Evolutionary conservation across 805 yeast species (phyloP).

Genomic region (Kodamaea sagamina): DNA sequence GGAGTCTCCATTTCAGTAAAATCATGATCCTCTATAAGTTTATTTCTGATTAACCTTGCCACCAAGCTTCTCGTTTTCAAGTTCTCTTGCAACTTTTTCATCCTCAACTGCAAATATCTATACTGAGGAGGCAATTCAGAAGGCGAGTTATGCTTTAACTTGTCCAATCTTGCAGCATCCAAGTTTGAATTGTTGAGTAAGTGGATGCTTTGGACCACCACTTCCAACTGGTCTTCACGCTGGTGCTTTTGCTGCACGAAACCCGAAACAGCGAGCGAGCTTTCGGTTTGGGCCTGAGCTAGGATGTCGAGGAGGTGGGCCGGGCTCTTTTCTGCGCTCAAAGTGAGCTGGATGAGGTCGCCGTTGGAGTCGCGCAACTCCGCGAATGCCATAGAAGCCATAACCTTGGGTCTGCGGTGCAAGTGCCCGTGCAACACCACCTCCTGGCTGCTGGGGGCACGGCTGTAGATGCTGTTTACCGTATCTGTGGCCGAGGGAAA

Average conservation of each 20-base stretch:
- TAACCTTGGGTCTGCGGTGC: conserved; percentile 67
- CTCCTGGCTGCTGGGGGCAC: conserved; percentile 6
- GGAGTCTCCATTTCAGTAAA: conserved; percentile 94
- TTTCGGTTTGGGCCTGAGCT: conserved; percentile 62
- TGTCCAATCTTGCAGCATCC: conserved; percentile 68
- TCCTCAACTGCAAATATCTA: conserved; percentile 78
- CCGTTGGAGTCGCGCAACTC: conserved; percentile 75
- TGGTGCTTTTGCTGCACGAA: conserved; percentile 36
- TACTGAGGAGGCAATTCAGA: conserved; percentile 74
- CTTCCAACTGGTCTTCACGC: conserved; percentile 51
- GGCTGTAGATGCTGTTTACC: not conserved
- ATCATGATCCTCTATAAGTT: conserved; percentile 36
- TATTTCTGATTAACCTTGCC: conserved; percentile 47
- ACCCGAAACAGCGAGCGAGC: conserved; percentile 70
- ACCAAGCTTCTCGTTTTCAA: conserved; percentile 58
- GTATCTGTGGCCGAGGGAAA: conserved; percentile 8
- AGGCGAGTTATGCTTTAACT: conserved; percentile 50
- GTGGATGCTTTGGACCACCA: conserved; percentile 52
- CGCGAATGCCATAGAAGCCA: conserved; percentile 73
- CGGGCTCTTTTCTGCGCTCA: conserved; percentile 44
- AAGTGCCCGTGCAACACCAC: conserved; percentile 82
- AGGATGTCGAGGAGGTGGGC: conserved; percentile 41
- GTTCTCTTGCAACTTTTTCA: conserved; percentile 55
- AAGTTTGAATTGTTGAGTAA: conserved; percentile 63
- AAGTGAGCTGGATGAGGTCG: conserved; percentile 53